phyloP scores from a whole-genome alignment of 352 stramenopile genomes.

The Phytophthora sp. region DNA sequence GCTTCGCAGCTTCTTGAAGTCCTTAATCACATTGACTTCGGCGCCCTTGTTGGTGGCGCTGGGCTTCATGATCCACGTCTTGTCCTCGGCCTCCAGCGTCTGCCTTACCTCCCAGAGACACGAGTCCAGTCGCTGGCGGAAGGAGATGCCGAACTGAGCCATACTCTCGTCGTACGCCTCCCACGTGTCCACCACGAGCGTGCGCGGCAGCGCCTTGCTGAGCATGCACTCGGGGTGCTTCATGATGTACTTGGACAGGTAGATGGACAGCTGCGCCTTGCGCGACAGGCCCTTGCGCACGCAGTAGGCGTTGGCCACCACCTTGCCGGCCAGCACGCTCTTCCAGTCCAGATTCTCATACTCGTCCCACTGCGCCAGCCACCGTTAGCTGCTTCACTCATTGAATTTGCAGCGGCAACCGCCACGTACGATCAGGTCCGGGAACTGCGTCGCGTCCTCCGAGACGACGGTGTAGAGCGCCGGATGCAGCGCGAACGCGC shows the following conservation, averaged over 20 bases:
- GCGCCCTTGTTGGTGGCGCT: conserved; percentile 78
- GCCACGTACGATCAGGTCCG: conserved; percentile 46
- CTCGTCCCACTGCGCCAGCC: conserved; percentile 54
- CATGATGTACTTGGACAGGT: conserved; percentile 68
- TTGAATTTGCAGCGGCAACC: background rate
- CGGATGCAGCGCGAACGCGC: conserved; percentile 51
- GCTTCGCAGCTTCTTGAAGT: conserved; percentile 63
- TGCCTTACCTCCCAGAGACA: conserved; percentile 64
- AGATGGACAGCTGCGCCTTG: conserved; percentile 76
- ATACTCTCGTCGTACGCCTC: conserved; percentile 68
- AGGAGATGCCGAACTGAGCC: conserved; percentile 60
- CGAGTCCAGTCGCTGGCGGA: conserved; percentile 61
- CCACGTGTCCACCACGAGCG: conserved; percentile 75
- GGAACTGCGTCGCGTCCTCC: conserved; percentile 18
- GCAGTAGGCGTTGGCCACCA: conserved; percentile 71
- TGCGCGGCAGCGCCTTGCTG: conserved; percentile 54
- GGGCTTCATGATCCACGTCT: conserved; percentile 79
- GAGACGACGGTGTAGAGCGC: conserved; percentile 45
- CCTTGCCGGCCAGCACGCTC: conserved; percentile 51
- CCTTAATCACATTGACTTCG: conserved; percentile 67
- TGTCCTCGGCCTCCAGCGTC: conserved; percentile 44
- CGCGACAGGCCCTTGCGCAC: conserved; percentile 74
- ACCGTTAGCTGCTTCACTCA: conserved; percentile 12
- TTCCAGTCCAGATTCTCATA: conserved; percentile 76
- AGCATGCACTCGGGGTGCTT: conserved; percentile 63